Evolutionary conservation across 2,329 filamentous ascomycete genomes (phyloP).

Genomic region (Beauveria sp.): DNA sequence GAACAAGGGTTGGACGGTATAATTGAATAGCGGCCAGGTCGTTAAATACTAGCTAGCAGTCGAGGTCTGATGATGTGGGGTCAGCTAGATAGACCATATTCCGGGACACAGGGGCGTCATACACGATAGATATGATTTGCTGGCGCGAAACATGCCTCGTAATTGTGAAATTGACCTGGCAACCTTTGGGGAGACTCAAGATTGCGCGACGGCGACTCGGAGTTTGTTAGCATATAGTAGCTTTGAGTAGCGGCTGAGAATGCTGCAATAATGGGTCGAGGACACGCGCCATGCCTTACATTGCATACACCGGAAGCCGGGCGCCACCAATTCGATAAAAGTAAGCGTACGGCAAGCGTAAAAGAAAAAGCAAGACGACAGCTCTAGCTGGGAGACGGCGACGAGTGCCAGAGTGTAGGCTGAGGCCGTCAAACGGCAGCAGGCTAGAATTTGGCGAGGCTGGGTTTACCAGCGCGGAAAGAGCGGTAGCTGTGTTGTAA

Average conservation of each 20-base stretch:
- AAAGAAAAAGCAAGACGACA: not conserved
- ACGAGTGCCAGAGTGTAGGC: not conserved
- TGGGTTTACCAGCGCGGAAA: not conserved
- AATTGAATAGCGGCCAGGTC: not conserved
- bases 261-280: not conserved
- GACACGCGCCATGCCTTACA: not conserved
- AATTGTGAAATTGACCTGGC: not conserved
- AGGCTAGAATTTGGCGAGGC: not conserved
- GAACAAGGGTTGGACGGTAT: not conserved
- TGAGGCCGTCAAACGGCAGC: not conserved
- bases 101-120: not conserved
- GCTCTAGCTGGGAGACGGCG: not conserved
- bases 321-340: not conserved
- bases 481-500: not conserved
- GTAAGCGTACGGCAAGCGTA: not conserved
- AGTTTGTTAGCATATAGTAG: not conserved
- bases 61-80: not conserved
- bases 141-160: constrained; percentile 11
- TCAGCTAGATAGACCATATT: not conserved
- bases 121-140: not conserved
- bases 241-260: not conserved
- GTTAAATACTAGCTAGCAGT: not conserved
- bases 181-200: constrained; percentile 11
- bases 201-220: not conserved
- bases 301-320: not conserved